Base-by-base conservation (phyloP, 129 eudicot genomes). In the Glebionis coronaria region DNA sequence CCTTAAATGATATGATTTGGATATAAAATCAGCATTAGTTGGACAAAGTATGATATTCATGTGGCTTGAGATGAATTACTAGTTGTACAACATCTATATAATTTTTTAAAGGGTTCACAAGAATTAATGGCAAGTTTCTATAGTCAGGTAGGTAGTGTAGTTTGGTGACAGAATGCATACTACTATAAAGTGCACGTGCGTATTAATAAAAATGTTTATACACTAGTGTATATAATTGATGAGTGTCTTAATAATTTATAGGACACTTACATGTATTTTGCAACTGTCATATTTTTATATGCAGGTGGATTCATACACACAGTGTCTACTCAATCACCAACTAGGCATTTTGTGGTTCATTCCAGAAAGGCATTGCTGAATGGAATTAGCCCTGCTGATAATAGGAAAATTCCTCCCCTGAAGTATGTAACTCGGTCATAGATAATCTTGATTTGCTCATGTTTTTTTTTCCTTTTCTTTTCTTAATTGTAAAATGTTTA, bases 331-430 rank as follows among this genome's bases (percentile, higher is more conserved):
- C 78, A 68, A 21, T 93, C 98, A 55, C 98, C 98, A 79, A 82
- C 95, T 45, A 88, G 84, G 77, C 98, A 93, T 81, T 93, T 93
- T 72, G 66, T 93, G 42, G 75, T 93, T 78, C 96, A 89, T 77
- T 86, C 97, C 55, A 82, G 96, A 58, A 89, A 93, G 78, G 98
- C 98, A 70, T 78, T 93, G 75, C 85, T 93, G 67, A 89, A 93
- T 75, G 98, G 98, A 80, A 84, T 93, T 65, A 93, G 97, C 82
- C 98, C 98, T 58, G 90, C 94, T 46, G 95, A 86, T 62, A 88
- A 93, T 71, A 82, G 98, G 67, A 82, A 70, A 73, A 84, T 93
- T 79, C 98, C 98, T 63, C 95, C 97, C 56, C 78, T 93, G 63
- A 93, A 84, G 98, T 93, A 88, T 44, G 91, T 73, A 47, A 29